Base-by-base conservation (phyloP, 139 green algal genomes). In the Chlamydomonas sphaeroides region DNA sequence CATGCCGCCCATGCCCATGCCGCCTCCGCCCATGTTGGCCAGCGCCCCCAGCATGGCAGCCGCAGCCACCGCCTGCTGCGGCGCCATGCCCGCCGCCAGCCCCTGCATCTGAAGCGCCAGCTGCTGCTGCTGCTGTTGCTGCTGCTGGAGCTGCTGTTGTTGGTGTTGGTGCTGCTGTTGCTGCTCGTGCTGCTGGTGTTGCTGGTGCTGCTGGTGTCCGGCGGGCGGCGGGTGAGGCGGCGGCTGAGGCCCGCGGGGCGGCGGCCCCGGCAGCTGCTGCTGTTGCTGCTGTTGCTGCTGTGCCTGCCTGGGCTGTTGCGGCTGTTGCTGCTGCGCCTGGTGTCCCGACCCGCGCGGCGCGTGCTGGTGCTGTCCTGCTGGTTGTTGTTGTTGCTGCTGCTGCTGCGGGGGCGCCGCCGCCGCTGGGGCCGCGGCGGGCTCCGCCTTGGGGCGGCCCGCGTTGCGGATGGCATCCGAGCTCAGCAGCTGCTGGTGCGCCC, bases 401-500 rank as follows among this genome's bases (percentile, higher is more conserved):
- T 21, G n/a, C 21, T 23, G n/a, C 5, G 32, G 70, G 3, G 41
- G 49, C 49, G 36, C 10, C 38, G 70, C 33, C 41, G 45, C 35
- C 6, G 45, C 3, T 48, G n/a, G 8, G 8, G 57, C 36, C 11
- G 18, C 17, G 25, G 77, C 67, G 38, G 36, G 38, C 36, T 49
- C 38, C 4, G 57, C 35, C 26, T 82, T 82, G 33, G 75, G 67
- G n/a, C 67, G 66, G 1, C 66, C 78, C 4, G 79, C 53, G 41
- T n/a, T 83, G 41, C 77, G 77, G 30, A 84, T 56, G 35, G 48
- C 48, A 5, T 79, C 78, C 53, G 84, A 84, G 36, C 42, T 78
- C 14, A 87, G 68, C 39, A 93, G 56, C 45, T 91, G 86, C 23
- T 61, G 56, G 33, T 86, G 77, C 69, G 92, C 72, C 35, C 91